Conservation (phyloP, 208 protist genomes). For the Acanthamoeba lugdunensis region DNA sequence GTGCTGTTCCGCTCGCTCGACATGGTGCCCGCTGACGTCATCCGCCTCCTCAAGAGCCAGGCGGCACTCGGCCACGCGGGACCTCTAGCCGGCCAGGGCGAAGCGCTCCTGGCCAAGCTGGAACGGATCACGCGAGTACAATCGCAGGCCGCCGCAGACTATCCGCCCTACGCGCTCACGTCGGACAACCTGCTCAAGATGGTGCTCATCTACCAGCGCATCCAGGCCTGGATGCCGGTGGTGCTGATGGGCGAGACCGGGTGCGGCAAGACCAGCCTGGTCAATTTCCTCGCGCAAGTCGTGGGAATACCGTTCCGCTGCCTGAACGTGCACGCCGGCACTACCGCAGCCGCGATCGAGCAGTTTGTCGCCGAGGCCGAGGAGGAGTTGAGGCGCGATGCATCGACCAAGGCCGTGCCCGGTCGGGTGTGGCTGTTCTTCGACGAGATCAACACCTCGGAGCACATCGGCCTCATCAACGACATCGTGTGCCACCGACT, state of each 20-base stretch:
- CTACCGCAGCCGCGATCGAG: background rate
- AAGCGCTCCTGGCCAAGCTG: background rate
- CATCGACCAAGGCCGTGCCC: background rate
- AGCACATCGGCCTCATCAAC: slow-evolving; percentile 29
- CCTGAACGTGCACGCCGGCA: background rate
- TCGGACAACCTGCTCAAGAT: slow-evolving; percentile 73
- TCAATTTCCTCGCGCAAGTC: slow-evolving; percentile 32
- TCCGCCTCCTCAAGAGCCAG: background rate
- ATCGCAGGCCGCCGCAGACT: background rate
- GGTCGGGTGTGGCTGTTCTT: slow-evolving; percentile 3
- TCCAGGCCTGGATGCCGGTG: slow-evolving; percentile 42
- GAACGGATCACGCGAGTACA: background rate
- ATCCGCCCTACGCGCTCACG: slow-evolving; percentile 30
- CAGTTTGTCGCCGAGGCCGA: background rate
- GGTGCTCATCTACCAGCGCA: slow-evolving; percentile 41
- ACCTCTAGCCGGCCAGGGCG: background rate
- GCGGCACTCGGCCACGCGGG: background rate
- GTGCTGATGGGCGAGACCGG: slow-evolving; percentile 72
- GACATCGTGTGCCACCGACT: slow-evolving; percentile 16
- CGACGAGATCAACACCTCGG: slow-evolving; percentile 72
- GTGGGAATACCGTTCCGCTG: background rate
- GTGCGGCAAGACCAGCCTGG: slow-evolving; percentile 59
- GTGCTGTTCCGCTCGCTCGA: background rate
- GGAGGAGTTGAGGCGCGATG: background rate
- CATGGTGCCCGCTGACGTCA: slow-evolving; percentile 7